These are phyloP conservation scores for Metschnikowia gelsemii DNA, from an alignment of 805 yeast genomes.

Conservation along the genomic window DNA sequence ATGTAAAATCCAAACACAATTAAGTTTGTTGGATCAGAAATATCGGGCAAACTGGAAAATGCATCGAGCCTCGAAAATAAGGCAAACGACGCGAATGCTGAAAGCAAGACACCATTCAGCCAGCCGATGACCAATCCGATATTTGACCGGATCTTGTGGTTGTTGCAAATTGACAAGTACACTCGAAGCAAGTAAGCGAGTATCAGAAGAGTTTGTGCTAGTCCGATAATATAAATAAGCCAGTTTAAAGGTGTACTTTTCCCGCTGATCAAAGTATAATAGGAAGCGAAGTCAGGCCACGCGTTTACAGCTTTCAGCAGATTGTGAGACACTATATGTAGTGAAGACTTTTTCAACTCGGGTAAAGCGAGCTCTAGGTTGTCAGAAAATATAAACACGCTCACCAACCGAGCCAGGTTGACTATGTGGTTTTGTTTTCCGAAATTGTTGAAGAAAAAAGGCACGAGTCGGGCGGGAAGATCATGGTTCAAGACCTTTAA, in stretches of 20 bases:
- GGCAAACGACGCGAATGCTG: constrained; percentile 31
- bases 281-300: background rate
- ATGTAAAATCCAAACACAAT: constrained; percentile 26
- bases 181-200: constrained; percentile 20
- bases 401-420: constrained; percentile 22
- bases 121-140: constrained; percentile 39
- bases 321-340: background rate
- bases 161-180: constrained; percentile 33
- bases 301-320: background rate
- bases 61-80: constrained; percentile 23
- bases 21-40: constrained; percentile 10
- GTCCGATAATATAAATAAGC: background rate
- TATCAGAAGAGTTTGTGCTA: constrained; percentile 6
- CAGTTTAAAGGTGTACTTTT: background rate
- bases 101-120: constrained; percentile 28
- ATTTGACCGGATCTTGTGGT: constrained; percentile 35
- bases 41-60: constrained; percentile 13
- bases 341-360: background rate
- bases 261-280: constrained; percentile 3
- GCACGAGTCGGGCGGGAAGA: constrained; percentile 22
- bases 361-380: background rate
- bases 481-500: constrained; percentile 29
- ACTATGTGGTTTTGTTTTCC: constrained; percentile 30
- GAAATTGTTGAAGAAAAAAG: constrained; percentile 28
- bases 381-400: background rate